Percentiles rank a stretch among this genome's conserved stretches.
These are phyloP conservation scores for Xylaria sp. DNA, from an alignment of 2,329 filamentous ascomycete species.

Conservation along the genomic window DNA sequence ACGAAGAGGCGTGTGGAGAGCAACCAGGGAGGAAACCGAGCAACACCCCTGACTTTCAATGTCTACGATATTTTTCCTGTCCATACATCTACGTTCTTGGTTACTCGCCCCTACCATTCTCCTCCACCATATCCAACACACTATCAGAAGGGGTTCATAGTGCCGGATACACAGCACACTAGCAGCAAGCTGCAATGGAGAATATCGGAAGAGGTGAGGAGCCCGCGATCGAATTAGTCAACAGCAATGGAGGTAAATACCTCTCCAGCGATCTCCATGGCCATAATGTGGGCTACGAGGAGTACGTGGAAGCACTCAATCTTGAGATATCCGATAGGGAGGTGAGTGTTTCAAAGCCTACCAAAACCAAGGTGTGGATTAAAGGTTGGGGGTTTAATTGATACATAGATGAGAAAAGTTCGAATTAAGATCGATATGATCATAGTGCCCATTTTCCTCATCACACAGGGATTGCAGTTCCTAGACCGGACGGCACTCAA, in stretches of 20 bases:
- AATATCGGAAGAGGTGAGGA: background rate
- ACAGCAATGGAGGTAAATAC: background rate
- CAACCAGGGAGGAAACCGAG: background rate
- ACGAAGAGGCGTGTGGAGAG: background rate
- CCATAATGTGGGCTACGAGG: conserved; percentile 36
- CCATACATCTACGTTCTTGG: no score
- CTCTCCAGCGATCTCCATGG: background rate
- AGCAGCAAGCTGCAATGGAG: background rate
- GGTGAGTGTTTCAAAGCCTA: conserved; percentile 8
- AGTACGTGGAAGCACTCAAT: conserved; percentile 37
- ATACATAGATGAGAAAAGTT: conserved; percentile 34
- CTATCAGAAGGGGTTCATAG: background rate
- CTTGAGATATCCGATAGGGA: conserved; percentile 40
- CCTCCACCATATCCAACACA: background rate
- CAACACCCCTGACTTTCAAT: background rate
- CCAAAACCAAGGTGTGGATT: background rate
- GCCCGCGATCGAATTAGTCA: background rate
- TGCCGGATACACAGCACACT: background rate
- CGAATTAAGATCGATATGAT: conserved; percentile 50
- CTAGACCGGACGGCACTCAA: conserved; percentile 50
- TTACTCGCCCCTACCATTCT: background rate
- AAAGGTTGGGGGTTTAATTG: background rate
- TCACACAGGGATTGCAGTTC: conserved; percentile 50
- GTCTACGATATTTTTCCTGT: no score
- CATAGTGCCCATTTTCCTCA: conserved; percentile 48